Evolutionary conservation across 2,329 filamentous ascomycete genomes (phyloP), one percentile per base, ranked within the genome.

Genomic region (Emergomyces orientalis): DNA sequence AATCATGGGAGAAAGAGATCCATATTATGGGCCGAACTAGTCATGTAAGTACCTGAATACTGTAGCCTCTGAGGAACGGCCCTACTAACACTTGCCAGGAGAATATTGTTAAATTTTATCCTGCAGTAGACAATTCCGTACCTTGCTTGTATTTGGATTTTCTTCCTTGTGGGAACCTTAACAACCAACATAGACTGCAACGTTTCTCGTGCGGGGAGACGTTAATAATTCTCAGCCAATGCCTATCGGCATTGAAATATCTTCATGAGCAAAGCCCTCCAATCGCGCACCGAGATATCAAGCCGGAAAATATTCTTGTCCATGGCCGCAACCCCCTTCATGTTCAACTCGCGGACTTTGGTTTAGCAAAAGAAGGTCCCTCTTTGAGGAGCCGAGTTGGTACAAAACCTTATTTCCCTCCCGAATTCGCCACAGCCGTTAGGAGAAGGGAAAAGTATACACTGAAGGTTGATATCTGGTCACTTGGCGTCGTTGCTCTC

Each of bases 401-500:
- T 9, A 62, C 60, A 22, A 2, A 19, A 37, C 1, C 8, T n/a
- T 62, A 58, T 27, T 22, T 37, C 2, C 22, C 61, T 7, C 61
- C 37, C 8, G 61, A 62, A 41, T 39, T 52, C 30, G 14, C 22
- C 19, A 25, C 8, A 6, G 9, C 11, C 17, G 1, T 0, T 22
- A 27, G 25, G 30, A 25, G 1, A 27, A n/a, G 2, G 3, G 14
- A 19, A 27, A 61, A 52, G 14, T 96, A 96, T 77, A 93, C 90
- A 60, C 88, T 89, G 70, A 90, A 90, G 3, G 91, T 96, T 9
- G 91, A 96, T 72, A 81, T 96, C 41, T 96, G 91, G 91, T 93
- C 90, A 0, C 81, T 96, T 0, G 91, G 91, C 34, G 91, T 96
- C 5, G 91, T 96, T 1, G 56, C 56, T 17, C 34, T 58, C 19